These are phyloP conservation scores for Lachnellula arida DNA, from an alignment of 2,329 filamentous ascomycete genomes.

Conservation along the genomic window DNA sequence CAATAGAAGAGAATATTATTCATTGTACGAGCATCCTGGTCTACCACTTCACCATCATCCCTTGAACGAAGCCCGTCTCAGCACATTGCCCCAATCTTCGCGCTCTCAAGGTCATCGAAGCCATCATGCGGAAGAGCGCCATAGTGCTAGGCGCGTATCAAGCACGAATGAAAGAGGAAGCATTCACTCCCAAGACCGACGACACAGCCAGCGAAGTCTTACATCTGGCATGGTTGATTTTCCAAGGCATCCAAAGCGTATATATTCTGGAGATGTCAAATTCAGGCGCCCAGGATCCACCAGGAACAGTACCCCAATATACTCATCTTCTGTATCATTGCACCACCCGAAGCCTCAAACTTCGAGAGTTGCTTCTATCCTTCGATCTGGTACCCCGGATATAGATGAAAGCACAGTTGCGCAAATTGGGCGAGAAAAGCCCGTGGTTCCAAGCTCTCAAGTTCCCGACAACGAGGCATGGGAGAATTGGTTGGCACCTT, in stretches of 20 bases:
- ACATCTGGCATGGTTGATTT: not conserved
- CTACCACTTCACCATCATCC: not conserved
- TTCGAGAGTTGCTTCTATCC: slow-evolving; percentile 18
- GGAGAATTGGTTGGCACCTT: slow-evolving; percentile 24
- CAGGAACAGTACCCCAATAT: slow-evolving; percentile 2
- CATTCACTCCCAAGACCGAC: not conserved
- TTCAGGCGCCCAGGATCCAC: not conserved
- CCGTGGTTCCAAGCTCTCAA: slow-evolving; percentile 20
- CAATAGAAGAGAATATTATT: not conserved
- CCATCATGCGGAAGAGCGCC: not conserved
- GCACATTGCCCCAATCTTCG: not conserved
- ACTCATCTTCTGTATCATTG: slow-evolving; percentile 20
- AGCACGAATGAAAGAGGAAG: not conserved
- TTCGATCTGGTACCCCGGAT: slow-evolving; percentile 16
- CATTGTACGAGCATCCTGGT: not conserved
- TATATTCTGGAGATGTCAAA: not conserved
- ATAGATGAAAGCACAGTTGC: slow-evolving; percentile 22
- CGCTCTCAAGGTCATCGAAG: not conserved
- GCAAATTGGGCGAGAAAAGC: slow-evolving; percentile 19
- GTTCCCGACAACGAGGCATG: slow-evolving; percentile 26
- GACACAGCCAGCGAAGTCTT: not conserved
- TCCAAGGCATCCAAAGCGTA: not conserved
- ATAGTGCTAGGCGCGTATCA: not conserved
- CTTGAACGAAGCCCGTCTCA: not conserved
- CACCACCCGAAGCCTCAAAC: slow-evolving; percentile 26